These are phyloP conservation scores for Pneumocystis sp. DNA, from an alignment of 1,139 yeast genomes.

Conservation along the genomic window DNA sequence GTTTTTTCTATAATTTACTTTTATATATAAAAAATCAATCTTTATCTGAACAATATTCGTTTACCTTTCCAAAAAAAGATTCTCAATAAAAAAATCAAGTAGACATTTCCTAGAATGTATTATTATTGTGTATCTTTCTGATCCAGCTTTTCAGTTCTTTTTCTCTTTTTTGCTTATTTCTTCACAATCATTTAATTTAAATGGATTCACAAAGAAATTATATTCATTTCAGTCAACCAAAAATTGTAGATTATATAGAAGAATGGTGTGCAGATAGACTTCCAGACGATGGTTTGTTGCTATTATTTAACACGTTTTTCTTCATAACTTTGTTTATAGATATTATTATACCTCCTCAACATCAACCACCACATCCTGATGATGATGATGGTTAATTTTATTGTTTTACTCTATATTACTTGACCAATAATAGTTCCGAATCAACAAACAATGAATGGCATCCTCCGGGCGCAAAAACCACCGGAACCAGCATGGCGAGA, in stretches of 20 bases:
- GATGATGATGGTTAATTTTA: constrained; percentile 23
- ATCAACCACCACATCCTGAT: constrained; percentile 23
- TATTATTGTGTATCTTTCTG: not conserved
- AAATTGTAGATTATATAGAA: constrained; percentile 14
- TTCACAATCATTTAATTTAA: not conserved
- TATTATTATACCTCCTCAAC: constrained; percentile 22
- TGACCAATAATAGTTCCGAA: constrained; percentile 17
- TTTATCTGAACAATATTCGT: too few relatives aligned
- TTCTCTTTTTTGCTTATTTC: not conserved
- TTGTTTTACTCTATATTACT: not conserved
- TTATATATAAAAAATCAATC: too few relatives aligned
- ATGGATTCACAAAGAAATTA: constrained; percentile 1
- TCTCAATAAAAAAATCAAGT: too few relatives aligned
- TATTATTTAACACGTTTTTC: not conserved
- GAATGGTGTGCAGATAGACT: constrained; percentile 25
- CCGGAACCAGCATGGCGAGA: constrained; percentile 12
- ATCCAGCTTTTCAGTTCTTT: not conserved
- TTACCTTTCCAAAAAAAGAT: not conserved
- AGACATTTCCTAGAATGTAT: not conserved
- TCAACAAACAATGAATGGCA: constrained; percentile 16
- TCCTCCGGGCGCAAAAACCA: constrained; percentile 12
- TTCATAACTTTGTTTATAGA: not conserved
- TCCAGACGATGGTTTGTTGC: constrained; percentile 20
- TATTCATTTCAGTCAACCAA: not conserved
- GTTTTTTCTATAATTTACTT: not conserved